Evolutionary conservation across 2,329 filamentous ascomycete species (phyloP).

Genomic region (Sporothrix schenckii): DNA sequence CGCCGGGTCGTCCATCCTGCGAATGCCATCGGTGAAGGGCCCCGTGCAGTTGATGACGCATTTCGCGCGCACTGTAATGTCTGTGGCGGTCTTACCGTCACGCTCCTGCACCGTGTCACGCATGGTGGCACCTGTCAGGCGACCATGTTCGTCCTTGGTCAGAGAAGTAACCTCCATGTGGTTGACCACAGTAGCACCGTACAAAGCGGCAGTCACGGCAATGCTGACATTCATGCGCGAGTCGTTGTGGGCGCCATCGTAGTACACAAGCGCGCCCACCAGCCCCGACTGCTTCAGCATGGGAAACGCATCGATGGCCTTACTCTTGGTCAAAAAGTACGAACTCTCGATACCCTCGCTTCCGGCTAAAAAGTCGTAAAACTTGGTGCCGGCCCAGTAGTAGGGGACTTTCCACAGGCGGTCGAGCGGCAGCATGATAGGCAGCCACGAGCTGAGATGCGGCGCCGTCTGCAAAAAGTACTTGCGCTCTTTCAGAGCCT

Average conservation of each 20-base stretch:
- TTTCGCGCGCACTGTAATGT: conserved; percentile 74
- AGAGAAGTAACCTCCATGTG: conserved; percentile 77
- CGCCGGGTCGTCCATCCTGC: conserved; percentile 76
- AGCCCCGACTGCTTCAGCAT: conserved; percentile 74
- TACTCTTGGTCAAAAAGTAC: conserved; percentile 77
- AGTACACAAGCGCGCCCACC: conserved; percentile 80
- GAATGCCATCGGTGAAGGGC: conserved; percentile 76
- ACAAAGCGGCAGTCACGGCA: conserved; percentile 77
- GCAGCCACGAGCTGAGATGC: conserved; percentile 77
- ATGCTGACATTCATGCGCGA: conserved; percentile 85
- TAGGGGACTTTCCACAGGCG: conserved; percentile 82
- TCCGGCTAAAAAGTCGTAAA: conserved; percentile 79
- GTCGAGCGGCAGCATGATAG: conserved; percentile 80
- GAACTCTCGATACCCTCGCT: conserved; percentile 82
- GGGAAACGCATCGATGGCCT: conserved; percentile 76
- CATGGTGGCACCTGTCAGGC: conserved; percentile 68
- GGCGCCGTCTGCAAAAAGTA: conserved; percentile 82
- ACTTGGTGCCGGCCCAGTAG: conserved; percentile 71
- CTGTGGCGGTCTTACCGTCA: conserved; percentile 54
- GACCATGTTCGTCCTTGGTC: conserved; percentile 70
- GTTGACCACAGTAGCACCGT: conserved; percentile 78
- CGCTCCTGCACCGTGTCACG: conserved; percentile 61
- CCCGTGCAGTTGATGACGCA: conserved; percentile 83
- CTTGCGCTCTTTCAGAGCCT: conserved; percentile 78
- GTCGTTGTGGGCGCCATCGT: conserved; percentile 84